Evolutionary conservation across 1,284 basidiomycete species (phyloP).

Genomic region (Meripilus lineatus): DNA sequence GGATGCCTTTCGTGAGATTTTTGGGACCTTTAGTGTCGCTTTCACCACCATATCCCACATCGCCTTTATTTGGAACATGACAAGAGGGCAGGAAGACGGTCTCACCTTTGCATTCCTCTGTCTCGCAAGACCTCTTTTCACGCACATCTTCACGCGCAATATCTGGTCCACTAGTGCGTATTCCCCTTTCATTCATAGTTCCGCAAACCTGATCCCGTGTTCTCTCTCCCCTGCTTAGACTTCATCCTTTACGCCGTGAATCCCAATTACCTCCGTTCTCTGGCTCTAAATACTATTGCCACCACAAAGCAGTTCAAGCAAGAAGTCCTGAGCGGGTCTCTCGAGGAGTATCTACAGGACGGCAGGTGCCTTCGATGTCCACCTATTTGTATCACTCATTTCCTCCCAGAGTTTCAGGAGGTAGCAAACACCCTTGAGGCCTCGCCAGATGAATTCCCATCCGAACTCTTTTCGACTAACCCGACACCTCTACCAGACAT

Average conservation of each 20-base stretch:
- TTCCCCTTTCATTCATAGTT: too few relatives aligned
- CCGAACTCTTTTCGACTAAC: background rate
- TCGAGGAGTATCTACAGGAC: constrained; percentile 3
- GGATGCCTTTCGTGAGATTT: too few relatives aligned
- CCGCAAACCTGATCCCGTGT: too few relatives aligned
- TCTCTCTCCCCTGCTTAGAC: too few relatives aligned
- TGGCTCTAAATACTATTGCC: constrained; percentile 7
- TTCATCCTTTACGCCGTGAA: background rate
- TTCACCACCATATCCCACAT: constrained; percentile 3
- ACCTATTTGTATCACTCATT: background rate
- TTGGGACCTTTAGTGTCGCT: background rate
- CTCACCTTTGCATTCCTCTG: background rate
- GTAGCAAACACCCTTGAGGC: background rate
- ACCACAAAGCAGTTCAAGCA: constrained; percentile 3
- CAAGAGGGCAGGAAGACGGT: background rate
- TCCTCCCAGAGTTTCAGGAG: background rate
- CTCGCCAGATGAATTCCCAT: background rate
- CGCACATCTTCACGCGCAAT: too few relatives aligned
- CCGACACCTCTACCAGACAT: background rate
- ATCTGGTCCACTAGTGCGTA: too few relatives aligned
- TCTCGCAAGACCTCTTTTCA: background rate
- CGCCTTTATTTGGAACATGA: background rate
- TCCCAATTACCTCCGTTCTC: background rate
- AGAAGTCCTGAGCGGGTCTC: constrained; percentile 4
- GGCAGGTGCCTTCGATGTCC: background rate